phyloP scores from a whole-genome alignment of 2,329 filamentous ascomycete genomes.

The Pestalotiopsis sp. region DNA sequence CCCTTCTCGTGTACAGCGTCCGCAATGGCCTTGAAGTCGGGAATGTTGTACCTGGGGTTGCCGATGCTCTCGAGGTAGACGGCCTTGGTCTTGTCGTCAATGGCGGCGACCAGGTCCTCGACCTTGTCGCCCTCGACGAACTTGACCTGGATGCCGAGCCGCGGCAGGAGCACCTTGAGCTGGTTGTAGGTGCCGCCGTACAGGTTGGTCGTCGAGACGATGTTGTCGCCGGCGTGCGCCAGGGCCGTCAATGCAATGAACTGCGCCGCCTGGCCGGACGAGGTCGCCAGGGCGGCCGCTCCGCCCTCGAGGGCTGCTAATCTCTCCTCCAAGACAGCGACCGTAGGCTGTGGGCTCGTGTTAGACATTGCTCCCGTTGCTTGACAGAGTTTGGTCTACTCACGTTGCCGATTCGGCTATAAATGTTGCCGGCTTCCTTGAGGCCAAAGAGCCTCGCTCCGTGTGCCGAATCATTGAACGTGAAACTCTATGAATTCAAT shows the following conservation, averaged over 20 bases:
- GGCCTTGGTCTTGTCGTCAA: constrained; percentile 92
- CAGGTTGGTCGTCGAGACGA: constrained; percentile 85
- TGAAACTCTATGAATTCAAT: constrained; percentile 67
- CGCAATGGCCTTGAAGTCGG: constrained; percentile 85
- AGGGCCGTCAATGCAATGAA: constrained; percentile 87
- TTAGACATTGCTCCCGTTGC: neutral
- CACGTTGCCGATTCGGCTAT: constrained; percentile 94
- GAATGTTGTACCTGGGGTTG: constrained; percentile 91
- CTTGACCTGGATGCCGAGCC: constrained; percentile 86
- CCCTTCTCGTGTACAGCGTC: constrained; percentile 74
- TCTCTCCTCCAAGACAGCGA: constrained; percentile 95
- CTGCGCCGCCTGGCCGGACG: constrained; percentile 88
- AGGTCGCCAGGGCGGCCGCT: constrained; percentile 79
- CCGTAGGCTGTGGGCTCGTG: constrained; percentile 68
- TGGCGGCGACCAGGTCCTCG: constrained; percentile 77
- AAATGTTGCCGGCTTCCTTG: constrained; percentile 97
- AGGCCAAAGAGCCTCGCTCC: constrained; percentile 94
- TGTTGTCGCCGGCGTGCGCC: constrained; percentile 89
- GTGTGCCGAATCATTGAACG: constrained; percentile 95
- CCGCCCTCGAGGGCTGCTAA: constrained; percentile 95
- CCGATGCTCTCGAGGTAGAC: constrained; percentile 92
- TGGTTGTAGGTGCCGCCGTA: constrained; percentile 98
- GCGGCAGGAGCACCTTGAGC: constrained; percentile 86
- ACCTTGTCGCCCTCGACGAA: constrained; percentile 82
- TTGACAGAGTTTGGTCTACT: constrained; percentile 30